These are phyloP conservation scores for Turnera subulata DNA, from an alignment of 345 rosid species.

Conservation along the genomic window DNA sequence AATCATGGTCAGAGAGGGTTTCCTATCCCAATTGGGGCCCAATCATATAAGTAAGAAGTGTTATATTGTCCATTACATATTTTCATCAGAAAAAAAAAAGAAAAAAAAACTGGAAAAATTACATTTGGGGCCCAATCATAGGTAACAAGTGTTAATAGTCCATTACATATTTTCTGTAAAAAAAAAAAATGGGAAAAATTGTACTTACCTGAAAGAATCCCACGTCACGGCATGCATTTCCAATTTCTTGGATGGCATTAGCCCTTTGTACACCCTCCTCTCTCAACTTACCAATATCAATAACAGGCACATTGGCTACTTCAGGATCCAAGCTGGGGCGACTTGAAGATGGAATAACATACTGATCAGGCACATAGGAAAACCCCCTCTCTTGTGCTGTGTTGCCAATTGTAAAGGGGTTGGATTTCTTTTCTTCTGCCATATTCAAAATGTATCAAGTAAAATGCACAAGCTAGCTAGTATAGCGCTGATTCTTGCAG, in stretches of 20 bases:
- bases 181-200: too few species aligned
- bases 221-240: conserved; percentile 31
- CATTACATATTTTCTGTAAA: too few species aligned
- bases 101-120: too few species aligned
- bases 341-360: conserved; percentile 25
- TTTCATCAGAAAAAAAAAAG: too few species aligned
- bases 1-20: too few species aligned
- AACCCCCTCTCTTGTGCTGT: conserved; percentile 46
- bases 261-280: conserved; percentile 28
- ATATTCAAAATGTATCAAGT: conserved; percentile 2
- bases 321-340: conserved; percentile 23
- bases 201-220: conserved; percentile 59
- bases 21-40: too few species aligned
- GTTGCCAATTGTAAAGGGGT: conserved; percentile 36
- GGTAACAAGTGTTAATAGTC: too few species aligned
- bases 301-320: conserved; percentile 29
- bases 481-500: too few species aligned
- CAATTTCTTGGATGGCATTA: conserved; percentile 32
- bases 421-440: conserved; percentile 27
- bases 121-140: too few species aligned
- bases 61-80: too few species aligned
- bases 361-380: conserved; percentile 37
- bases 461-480: neutral
- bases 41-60: too few species aligned
- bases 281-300: conserved; percentile 44